These are phyloP conservation scores for Eremothecium coryli DNA, from an alignment of 1,139 yeast genomes.

Conservation along the genomic window DNA sequence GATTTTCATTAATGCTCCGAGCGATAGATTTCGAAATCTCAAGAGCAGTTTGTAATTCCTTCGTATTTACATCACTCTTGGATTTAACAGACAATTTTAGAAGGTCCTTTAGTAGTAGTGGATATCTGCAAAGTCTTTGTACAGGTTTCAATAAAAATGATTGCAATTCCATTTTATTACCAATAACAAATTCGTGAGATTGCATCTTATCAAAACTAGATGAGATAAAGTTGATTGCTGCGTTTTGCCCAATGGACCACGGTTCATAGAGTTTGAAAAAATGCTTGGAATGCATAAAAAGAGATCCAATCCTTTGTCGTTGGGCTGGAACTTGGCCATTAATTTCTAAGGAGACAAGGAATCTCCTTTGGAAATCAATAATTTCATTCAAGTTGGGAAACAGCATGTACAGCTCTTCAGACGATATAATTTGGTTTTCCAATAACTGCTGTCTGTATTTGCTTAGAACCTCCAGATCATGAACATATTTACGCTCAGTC, in stretches of 20 bases:
- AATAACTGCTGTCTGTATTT: conserved; percentile 61
- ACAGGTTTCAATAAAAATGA: conserved; percentile 87
- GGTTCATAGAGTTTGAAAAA: conserved; percentile 88
- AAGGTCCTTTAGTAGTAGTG: conserved; percentile 68
- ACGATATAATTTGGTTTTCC: conserved; percentile 56
- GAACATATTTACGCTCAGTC: conserved; percentile 87
- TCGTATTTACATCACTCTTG: conserved; percentile 39
- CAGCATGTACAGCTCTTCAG: conserved; percentile 70
- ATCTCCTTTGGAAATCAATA: conserved; percentile 86
- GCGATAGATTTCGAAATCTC: conserved; percentile 68
- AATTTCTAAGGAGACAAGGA: conserved; percentile 80
- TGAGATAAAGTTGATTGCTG: conserved; percentile 73
- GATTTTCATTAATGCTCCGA: conserved; percentile 86
- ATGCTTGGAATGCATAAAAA: conserved; percentile 72
- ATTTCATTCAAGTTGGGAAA: conserved; percentile 84
- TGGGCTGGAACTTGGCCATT: conserved; percentile 67
- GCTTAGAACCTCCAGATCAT: conserved; percentile 69
- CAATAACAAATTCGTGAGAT: conserved; percentile 41
- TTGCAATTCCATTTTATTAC: conserved; percentile 83
- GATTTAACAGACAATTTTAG: conserved; percentile 44
- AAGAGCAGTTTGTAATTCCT: conserved; percentile 62
- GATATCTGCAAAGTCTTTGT: conserved; percentile 90
- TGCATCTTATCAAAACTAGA: conserved; percentile 34
- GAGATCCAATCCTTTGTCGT: conserved; percentile 79
- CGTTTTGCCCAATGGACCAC: conserved; percentile 76